phyloP scores from a whole-genome alignment of 768 basidiomycete genomes.

The Rhodosporidiobolus sp. region DNA sequence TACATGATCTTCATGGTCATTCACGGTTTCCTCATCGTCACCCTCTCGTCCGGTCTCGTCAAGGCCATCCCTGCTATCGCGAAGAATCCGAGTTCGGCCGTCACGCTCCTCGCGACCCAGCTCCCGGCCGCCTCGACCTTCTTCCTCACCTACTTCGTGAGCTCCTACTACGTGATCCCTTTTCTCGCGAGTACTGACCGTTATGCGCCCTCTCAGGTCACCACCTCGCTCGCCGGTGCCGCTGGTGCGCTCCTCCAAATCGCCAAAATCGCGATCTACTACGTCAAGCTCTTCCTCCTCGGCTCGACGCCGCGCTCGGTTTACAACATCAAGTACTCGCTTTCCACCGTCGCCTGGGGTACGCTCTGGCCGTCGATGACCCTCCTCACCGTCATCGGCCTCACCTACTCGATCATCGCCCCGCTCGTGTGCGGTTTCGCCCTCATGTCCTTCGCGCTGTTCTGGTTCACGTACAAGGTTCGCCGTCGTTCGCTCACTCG shows the following conservation, averaged over 20 bases:
- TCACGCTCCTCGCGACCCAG: constrained; percentile 68
- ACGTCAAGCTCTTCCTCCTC: constrained; percentile 80
- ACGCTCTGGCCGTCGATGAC: constrained; percentile 66
- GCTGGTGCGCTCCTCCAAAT: constrained; percentile 78
- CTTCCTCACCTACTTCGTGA: constrained; percentile 79
- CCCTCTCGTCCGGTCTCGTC: constrained; percentile 77
- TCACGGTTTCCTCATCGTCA: constrained; percentile 92
- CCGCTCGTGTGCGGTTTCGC: constrained; percentile 92
- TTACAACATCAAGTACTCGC: constrained; percentile 74
- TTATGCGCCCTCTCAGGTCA: constrained; percentile 10
- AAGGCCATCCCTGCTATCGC: constrained; percentile 60
- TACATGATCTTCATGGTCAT: constrained; percentile 81
- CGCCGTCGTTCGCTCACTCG: background rate
- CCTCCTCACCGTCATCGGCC: constrained; percentile 69
- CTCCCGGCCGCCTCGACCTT: constrained; percentile 81
- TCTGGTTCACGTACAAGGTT: constrained; percentile 73
- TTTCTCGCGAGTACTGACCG: background rate
- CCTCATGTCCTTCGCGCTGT: constrained; percentile 72
- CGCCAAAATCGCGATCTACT: constrained; percentile 74
- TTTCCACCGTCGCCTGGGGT: constrained; percentile 70
- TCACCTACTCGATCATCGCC: constrained; percentile 80
- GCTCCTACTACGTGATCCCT: background rate
- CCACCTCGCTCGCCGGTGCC: constrained; percentile 59
- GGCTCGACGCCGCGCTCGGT: constrained; percentile 85
- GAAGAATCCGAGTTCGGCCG: constrained; percentile 66